These are phyloP conservation scores for Vitis riparia DNA, from an alignment of 164 flowering plant genomes.

Conservation along the genomic window DNA sequence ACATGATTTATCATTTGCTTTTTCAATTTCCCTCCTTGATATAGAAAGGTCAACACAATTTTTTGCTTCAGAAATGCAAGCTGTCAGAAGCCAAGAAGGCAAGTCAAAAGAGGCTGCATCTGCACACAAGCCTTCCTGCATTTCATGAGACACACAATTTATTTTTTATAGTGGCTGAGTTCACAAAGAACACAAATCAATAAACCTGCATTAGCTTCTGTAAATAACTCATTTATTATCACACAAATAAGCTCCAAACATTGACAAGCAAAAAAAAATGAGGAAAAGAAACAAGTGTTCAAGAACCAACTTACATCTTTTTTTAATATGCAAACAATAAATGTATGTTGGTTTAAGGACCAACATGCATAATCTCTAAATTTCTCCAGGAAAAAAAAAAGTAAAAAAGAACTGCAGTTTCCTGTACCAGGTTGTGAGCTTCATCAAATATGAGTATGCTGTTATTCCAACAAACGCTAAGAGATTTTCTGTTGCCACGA, in stretches of 20 bases:
- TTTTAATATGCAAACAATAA: too few relatives aligned
- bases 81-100: slow-evolving; percentile 62
- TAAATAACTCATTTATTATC: neutral
- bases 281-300: too few relatives aligned
- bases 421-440: slow-evolving; percentile 95
- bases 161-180: neutral
- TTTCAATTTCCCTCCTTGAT: slow-evolving; percentile 42
- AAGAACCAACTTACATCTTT: neutral
- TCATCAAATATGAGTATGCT: slow-evolving; percentile 94
- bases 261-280: neutral
- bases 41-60: slow-evolving; percentile 65
- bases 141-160: slow-evolving; percentile 5
- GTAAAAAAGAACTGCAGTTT: neutral
- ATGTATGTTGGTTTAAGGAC: neutral
- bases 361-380: slow-evolving; percentile 1
- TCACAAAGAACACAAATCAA: neutral
- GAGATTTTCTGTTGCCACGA: slow-evolving; percentile 57
- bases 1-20: slow-evolving; percentile 54
- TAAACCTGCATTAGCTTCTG: neutral
- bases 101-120: slow-evolving; percentile 98
- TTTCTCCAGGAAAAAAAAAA: neutral
- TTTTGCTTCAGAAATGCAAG: slow-evolving; percentile 91
- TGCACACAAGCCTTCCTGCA: slow-evolving; percentile 94
- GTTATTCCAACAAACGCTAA: slow-evolving; percentile 59
- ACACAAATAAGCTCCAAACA: neutral